Evolutionary conservation across 139 green algal species (phyloP).

Genomic region (Nannochloris sp.): DNA sequence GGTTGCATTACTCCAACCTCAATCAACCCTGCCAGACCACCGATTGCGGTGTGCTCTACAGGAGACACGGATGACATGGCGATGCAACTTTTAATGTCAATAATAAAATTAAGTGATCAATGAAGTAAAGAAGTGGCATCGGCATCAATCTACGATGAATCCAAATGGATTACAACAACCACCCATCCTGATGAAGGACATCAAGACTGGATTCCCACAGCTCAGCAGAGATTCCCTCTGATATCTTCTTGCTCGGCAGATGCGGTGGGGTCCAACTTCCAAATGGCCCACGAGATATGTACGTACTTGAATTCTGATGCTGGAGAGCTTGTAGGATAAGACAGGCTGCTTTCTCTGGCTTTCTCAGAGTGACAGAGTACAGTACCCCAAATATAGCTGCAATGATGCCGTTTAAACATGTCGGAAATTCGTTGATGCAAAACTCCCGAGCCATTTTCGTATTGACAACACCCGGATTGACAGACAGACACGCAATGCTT

Average conservation of each 20-base stretch:
- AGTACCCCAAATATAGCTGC: constrained; percentile 12
- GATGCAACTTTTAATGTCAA: background rate
- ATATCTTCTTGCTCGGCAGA: no score
- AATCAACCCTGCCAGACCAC: constrained; percentile 47
- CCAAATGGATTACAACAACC: no score
- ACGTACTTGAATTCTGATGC: no score
- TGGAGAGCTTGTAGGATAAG: constrained; percentile 29
- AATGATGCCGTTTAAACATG: constrained; percentile 7
- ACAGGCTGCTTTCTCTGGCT: constrained; percentile 22
- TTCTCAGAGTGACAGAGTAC: constrained; percentile 19
- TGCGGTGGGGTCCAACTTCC: no score
- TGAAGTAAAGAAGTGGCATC: background rate
- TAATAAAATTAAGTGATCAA: background rate
- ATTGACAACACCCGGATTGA: constrained; percentile 56
- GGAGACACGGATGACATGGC: constrained; percentile 28
- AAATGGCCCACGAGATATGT: no score
- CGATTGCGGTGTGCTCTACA: constrained; percentile 70
- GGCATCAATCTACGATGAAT: no score
- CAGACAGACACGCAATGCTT: constrained; percentile 12
- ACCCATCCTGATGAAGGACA: no score
- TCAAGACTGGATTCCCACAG: no score
- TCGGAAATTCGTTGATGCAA: constrained; percentile 21
- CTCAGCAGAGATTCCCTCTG: no score
- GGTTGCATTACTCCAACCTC: constrained; percentile 71
- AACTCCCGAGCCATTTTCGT: constrained; percentile 47